phyloP scores from a whole-genome alignment of 805 yeast species.

The Cyberlindnera americana region DNA sequence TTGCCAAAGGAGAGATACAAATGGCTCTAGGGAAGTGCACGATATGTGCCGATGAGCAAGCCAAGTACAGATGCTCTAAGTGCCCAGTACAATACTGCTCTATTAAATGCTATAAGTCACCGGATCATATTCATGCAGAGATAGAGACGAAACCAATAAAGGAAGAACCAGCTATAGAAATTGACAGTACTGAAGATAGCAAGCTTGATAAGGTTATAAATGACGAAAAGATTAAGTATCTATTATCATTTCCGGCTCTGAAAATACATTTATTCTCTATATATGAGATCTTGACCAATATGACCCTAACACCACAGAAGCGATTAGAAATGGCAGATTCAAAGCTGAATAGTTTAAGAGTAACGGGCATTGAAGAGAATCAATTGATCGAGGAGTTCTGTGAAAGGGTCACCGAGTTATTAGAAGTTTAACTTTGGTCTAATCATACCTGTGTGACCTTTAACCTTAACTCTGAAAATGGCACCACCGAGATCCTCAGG shows the following conservation, averaged over 20 bases:
- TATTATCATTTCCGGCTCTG: conserved; percentile 50
- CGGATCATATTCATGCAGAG: conserved; percentile 31
- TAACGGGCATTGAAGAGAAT: conserved; percentile 65
- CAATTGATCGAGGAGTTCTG: conserved; percentile 70
- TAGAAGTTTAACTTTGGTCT: conserved; percentile 21
- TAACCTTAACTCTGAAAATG: conserved; percentile 44
- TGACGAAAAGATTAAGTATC: conserved; percentile 42
- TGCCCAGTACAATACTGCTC: conserved; percentile 50
- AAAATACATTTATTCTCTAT: conserved; percentile 53
- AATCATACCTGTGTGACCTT: conserved; percentile 33
- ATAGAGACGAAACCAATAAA: neutral
- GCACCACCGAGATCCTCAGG: conserved; percentile 60
- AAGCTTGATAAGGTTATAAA: conserved; percentile 30
- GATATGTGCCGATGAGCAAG: conserved; percentile 23
- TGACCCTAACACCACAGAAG: conserved; percentile 46
- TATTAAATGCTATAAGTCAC: conserved; percentile 53
- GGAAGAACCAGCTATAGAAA: neutral
- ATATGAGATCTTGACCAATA: conserved; percentile 42
- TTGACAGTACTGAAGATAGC: conserved; percentile 4
- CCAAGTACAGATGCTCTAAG: conserved; percentile 57
- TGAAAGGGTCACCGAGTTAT: conserved; percentile 15
- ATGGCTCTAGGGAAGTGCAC: conserved; percentile 16
- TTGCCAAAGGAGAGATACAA: too few species aligned
- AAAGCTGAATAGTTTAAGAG: conserved; percentile 56
- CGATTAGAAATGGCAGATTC: conserved; percentile 56